Base-by-base conservation (phyloP, 2,329 filamentous ascomycete species). In the Purpureocillium lavendulum region DNA sequence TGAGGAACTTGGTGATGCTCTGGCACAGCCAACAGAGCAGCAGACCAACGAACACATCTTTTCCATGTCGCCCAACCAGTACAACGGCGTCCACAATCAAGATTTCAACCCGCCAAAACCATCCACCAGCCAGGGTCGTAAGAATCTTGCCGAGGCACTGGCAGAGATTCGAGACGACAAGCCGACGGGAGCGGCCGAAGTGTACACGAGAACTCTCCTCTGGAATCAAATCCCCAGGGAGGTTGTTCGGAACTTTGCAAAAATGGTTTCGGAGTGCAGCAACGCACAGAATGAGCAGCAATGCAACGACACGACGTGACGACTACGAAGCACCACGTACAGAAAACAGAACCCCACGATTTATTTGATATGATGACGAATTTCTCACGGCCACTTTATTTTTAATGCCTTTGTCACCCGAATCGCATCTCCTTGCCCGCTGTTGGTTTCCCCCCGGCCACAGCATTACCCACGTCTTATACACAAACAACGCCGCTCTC, bases 151-250 rank as follows among this genome's bases (percentile, higher is more conserved):
- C 33, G 83, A 94, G 50, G 82, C 87, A 7, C 75, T 96, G 35
- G 80, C 84, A 37, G 80, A 77, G 34, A 87, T 95, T 79, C 81
- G 87, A 48, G 77, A 73, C 52, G 71, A 72, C 53, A 87, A 87
- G 63, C 77, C 84, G 50, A 76, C 77, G 38, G 58, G 58, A 37
- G 84, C 82, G 35, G 85, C 89, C 41, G 88, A 96, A 54, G 86
- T 96, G 32, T 95, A 95, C 66, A 94, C 89, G 28, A 78, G 90
- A 42, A 94, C 87, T 46, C 73, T 97, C 45, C 79, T 97, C 42
- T 95, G 87, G 87, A 88, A 96, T 56, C 86, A 89, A 62, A 89
- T 97, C 52, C 89, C 92, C 12, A 76, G 80, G 51, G 88, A 97
- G 48, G 88, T 97, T 36, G 87, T 98, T 39, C 80, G 82, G 51